Evolutionary conservation across 2,329 filamentous ascomycete species (phyloP), one percentile per base, ranked within the genome.

Genomic region (Daldinia sp.): DNA sequence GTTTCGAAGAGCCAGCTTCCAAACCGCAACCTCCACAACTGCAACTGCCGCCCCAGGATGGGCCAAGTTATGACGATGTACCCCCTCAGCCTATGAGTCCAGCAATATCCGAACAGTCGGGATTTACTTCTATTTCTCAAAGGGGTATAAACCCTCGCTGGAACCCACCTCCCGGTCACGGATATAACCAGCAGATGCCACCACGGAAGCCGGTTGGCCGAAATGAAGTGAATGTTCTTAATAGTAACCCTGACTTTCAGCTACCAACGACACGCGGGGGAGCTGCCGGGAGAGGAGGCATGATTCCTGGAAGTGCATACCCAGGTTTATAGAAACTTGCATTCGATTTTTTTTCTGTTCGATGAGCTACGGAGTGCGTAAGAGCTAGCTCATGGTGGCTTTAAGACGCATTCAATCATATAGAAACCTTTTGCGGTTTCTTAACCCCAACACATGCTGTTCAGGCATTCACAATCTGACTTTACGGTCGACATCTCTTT

Each of bases 121-220:
- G 92, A 74, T 98, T 97, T 80, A 98, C 95, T 1, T 96, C 92
- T 10, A 91, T 98, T 51, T 95, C 92, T 0, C 94, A 98, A 80
- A 88, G 95, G 37, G 92, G 92, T 1, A 83, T 98, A 61, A 98
- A 98, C 78, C 95, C 94, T 6, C 90, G 90, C 67, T 98, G 95
- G 94, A 88, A 92, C 69, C 88, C 87, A 2, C 83, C 85, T 33
- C 82, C 85, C 80, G 81, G 13, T 78, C 82, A 15, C 60, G 81
- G 81, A 7, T 83, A 81, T 72, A 82, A 75, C 73, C 83, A 79
- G 73, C 82, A 75, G 76, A 81, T 80, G 62, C 82, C 81, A 20
- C 79, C 82, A 41, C 81, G 82, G 42, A 79, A 81, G 60, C 83
- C 83, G 26, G 81, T 82, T 23, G 86, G 85, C 75, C 83, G 88